Percentiles rank a stretch among this genome's conserved stretches.
Evolutionary conservation across 768 basidiomycete genomes (phyloP).

Genomic region (Kwoniella shandongensis): DNA sequence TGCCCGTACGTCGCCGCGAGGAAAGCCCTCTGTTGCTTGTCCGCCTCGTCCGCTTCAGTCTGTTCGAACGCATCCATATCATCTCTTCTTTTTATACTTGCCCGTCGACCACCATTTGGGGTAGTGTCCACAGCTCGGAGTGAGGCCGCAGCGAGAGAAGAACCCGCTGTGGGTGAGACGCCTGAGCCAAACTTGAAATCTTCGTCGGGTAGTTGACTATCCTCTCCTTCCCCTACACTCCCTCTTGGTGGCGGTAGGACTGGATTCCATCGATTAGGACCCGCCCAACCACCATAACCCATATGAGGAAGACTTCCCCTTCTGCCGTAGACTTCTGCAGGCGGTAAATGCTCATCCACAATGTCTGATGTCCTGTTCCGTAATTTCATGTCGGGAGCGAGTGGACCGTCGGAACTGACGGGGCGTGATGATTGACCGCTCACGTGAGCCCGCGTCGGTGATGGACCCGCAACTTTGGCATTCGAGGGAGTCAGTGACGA

Average conservation of each 20-base stretch:
- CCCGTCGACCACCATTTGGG: slow-evolving; percentile 24
- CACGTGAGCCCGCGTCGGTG: slow-evolving; percentile 38
- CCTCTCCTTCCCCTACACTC: slow-evolving; percentile 36
- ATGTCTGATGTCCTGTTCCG: not conserved
- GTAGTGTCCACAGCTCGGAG: slow-evolving; percentile 27
- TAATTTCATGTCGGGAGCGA: not conserved
- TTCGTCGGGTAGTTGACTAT: slow-evolving; percentile 13
- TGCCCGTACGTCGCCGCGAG: slow-evolving; percentile 45
- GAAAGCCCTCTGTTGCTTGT: slow-evolving; percentile 49
- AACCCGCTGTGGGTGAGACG: slow-evolving; percentile 12
- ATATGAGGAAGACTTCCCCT: slow-evolving; percentile 44
- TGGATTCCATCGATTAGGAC: slow-evolving; percentile 35
- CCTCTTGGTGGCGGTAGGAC: slow-evolving; percentile 34
- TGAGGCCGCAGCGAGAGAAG: slow-evolving; percentile 24
- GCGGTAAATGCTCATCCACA: not conserved
- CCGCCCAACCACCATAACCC: slow-evolving; percentile 28
- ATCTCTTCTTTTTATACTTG: slow-evolving; percentile 10
- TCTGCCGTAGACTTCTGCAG: slow-evolving; percentile 18
- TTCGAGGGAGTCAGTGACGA: slow-evolving; percentile 46
- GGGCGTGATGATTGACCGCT: slow-evolving; percentile 30
- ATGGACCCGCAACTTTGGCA: slow-evolving; percentile 38
- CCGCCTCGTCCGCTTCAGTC: slow-evolving; percentile 49
- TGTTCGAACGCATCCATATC: slow-evolving; percentile 38
- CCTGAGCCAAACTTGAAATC: slow-evolving; percentile 41
- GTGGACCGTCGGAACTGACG: slow-evolving; percentile 30